Evolutionary conservation across 257 asterid species (phyloP), one percentile per base, ranked within the genome.

Genomic region (Phtheirospermum japonicum): DNA sequence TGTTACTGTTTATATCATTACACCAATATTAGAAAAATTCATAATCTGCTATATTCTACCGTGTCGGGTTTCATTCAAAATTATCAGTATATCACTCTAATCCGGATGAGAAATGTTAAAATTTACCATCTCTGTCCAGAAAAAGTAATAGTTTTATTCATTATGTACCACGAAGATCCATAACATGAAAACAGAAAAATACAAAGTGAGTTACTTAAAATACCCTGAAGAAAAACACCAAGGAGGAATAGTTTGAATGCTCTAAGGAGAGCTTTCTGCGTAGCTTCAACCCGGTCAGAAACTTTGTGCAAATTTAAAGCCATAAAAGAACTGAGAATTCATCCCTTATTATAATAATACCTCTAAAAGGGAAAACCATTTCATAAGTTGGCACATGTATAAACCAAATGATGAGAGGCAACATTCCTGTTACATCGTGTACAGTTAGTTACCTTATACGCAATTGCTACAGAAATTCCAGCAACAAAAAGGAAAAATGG

Each of bases 391-490:
- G 46, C 26, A 26, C 56, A 37, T 56, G 2, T 34, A 54, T 54
- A 52, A 5, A 2, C 6, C 50, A 39, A 59, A 59, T 49, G 57
- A 7, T 13, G 16, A 33, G 1, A 30, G 34, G 30, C 17, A 52
- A 37, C 14, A n/a, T 36, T 16, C 63, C 45, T 5, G 23, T 54
- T 53, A 39, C 31, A 61, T 49, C 40, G n/a, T 12, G 58, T 19
- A 49, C 43, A 33, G 37, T 7, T 33, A 18, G 50, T 53, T 74
- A 85, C 97, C 95, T 77, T 90, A 72, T 83, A 80, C 2, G 64
- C 87, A 61, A 83, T 77, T 23, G 82, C 85, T 37, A 87, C 80
- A 23, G 90, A 77, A 73, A 90, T n/a, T n/a, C n/a, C n/a, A n/a
- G n/a, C n/a, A n/a, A n/a, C n/a, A n/a, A n/a, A n/a, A n/a, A n/a